Evolutionary conservation across 2,329 filamentous ascomycete species (phyloP).

Genomic region (Botrytis medusae): DNA sequence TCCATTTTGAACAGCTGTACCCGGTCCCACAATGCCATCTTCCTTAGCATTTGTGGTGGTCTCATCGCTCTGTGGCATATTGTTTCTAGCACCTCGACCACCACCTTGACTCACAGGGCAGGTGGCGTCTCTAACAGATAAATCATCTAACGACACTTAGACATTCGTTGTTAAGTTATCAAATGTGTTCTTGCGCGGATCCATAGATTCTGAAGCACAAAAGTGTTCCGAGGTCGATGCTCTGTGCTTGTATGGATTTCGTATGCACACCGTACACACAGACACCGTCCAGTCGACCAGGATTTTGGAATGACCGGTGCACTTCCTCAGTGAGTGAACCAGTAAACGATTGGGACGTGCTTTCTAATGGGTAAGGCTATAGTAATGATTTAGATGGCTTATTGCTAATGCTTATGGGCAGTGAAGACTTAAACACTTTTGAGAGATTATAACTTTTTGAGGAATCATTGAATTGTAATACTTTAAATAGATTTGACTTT

Average conservation of each 20-base stretch:
- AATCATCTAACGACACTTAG: conserved; percentile 23
- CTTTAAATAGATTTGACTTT: conserved; percentile 15
- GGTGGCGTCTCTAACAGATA: conserved; percentile 18
- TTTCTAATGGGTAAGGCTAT: neutral
- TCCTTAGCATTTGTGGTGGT: conserved; percentile 28
- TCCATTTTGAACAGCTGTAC: conserved; percentile 21
- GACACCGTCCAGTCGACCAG: neutral
- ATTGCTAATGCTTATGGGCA: neutral
- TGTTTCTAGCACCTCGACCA: conserved; percentile 28
- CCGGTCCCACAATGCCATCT: conserved; percentile 28
- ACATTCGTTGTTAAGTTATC: neutral
- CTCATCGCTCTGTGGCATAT: conserved; percentile 37
- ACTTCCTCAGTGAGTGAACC: neutral
- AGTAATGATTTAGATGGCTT: neutral
- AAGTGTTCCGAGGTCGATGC: conserved; percentile 22
- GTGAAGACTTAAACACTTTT: neutral
- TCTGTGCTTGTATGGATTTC: conserved; percentile 20
- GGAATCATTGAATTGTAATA: neutral
- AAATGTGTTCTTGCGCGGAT: conserved; percentile 14
- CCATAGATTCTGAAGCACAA: conserved; percentile 20
- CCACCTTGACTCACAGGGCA: conserved; percentile 22
- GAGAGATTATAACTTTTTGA: neutral
- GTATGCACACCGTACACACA: neutral
- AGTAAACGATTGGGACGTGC: conserved; percentile 21
- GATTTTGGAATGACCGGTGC: conserved; percentile 1